phyloP scores from a whole-genome alignment of 768 basidiomycete species.

The Leucogyrophana mollusca region DNA sequence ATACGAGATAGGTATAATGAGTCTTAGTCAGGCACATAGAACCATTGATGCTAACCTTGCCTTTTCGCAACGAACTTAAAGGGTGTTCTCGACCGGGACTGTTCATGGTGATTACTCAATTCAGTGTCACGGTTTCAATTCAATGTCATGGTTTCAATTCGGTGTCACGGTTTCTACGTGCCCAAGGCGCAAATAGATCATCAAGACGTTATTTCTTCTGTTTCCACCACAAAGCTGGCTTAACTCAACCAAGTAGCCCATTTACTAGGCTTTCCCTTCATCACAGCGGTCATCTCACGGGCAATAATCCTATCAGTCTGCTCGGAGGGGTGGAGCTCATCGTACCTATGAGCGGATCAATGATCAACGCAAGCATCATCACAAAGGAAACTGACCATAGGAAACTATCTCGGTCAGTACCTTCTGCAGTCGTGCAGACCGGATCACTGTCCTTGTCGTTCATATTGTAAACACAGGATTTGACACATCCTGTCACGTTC shows the following conservation, averaged over 20 bases:
- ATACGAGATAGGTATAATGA: too few relatives aligned
- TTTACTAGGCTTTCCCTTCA: constrained; percentile 36
- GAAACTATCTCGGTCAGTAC: constrained; percentile 48
- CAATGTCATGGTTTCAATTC: too few relatives aligned
- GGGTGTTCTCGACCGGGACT: too few relatives aligned
- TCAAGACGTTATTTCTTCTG: too few relatives aligned
- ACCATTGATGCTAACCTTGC: too few relatives aligned
- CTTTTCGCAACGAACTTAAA: too few relatives aligned
- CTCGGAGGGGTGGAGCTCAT: constrained; percentile 57
- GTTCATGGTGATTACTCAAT: too few relatives aligned
- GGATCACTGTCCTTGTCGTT: constrained; percentile 21
- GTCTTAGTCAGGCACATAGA: too few relatives aligned
- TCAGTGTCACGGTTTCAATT: too few relatives aligned
- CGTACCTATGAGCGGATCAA: constrained; percentile 10
- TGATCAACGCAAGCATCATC: background rate
- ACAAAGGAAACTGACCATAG: constrained; percentile 40
- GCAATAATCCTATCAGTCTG: constrained; percentile 52
- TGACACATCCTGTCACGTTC: constrained; percentile 49
- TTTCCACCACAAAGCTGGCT: too few relatives aligned
- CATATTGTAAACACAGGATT: constrained; percentile 40
- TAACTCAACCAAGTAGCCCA: constrained; percentile 48
- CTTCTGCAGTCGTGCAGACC: constrained; percentile 29
- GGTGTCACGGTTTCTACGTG: too few relatives aligned
- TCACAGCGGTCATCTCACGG: constrained; percentile 42
- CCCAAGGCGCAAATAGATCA: too few relatives aligned